Evolutionary conservation across 768 basidiomycete genomes (phyloP).

Genomic region (Kwoniella botswanensis): DNA sequence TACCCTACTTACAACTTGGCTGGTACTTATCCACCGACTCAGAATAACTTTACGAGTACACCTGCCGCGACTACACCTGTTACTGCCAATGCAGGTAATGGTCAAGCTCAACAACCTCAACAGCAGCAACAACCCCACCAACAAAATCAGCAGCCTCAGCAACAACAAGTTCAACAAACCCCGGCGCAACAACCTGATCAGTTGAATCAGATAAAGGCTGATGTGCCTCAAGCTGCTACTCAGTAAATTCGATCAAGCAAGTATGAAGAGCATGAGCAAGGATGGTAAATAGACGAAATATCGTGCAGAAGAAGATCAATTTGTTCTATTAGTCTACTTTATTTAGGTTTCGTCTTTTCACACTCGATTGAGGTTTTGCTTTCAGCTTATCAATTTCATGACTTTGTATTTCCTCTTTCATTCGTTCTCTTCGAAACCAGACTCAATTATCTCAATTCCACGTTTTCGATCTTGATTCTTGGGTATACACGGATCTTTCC

Average conservation of each 20-base stretch:
- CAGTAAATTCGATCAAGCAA: background rate
- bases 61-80: background rate
- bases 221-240: background rate
- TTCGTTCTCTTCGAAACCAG: too few species aligned
- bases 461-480: background rate
- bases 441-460: too few species aligned
- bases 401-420: too few species aligned
- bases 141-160: constrained; percentile 5
- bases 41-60: constrained; percentile 5
- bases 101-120: constrained; percentile 14
- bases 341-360: background rate
- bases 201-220: background rate
- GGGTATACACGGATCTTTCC: background rate
- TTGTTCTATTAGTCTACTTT: background rate
- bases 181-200: background rate
- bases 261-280: too few species aligned
- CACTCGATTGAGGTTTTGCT: background rate
- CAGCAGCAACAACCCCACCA: constrained; percentile 18
- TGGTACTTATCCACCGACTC: constrained; percentile 17
- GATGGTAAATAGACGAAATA: too few species aligned
- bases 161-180: constrained; percentile 5
- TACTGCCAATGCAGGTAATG: background rate
- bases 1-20: constrained; percentile 23
- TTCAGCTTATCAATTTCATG: background rate
- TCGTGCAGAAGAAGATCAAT: too few species aligned